Percentiles rank a stretch among this genome's conserved stretches.
phyloP scores from a whole-genome alignment of 75 land plant genomes.

The Picea sitchensis region DNA sequence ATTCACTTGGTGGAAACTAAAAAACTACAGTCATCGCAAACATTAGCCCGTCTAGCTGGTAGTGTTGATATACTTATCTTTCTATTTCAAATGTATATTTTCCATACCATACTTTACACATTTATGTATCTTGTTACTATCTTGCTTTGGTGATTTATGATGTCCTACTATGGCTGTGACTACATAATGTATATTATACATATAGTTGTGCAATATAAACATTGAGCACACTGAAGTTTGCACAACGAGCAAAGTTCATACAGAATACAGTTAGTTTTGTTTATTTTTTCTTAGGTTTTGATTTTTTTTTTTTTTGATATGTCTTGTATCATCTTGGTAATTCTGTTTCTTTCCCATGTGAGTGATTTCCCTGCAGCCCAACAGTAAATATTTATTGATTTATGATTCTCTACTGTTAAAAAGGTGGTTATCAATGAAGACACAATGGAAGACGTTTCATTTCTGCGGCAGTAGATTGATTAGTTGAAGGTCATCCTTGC shows the following conservation, averaged over 20 bases:
- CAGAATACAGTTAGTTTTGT: conserved; percentile 32
- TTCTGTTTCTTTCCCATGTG: background rate
- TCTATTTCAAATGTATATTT: background rate
- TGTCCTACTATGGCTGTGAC: background rate
- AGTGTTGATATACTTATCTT: background rate
- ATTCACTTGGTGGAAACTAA: conserved; percentile 68
- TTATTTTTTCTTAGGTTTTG: background rate
- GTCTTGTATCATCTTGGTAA: background rate
- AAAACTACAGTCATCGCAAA: conserved; percentile 57
- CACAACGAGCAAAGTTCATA: conserved; percentile 66
- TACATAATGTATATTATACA: background rate
- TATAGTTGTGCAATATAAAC: conserved; percentile 46
- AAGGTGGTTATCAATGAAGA: conserved; percentile 44
- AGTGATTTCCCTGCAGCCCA: background rate
- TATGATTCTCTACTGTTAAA: conserved; percentile 1
- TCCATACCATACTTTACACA: background rate
- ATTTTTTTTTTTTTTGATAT: background rate
- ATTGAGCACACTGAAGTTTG: conserved; percentile 57
- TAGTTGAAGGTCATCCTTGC: conserved; percentile 24
- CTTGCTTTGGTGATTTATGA: background rate
- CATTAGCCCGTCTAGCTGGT: conserved; percentile 49
- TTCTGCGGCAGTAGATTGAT: conserved; percentile 26
- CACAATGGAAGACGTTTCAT: conserved; percentile 32
- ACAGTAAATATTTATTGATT: conserved; percentile 1
- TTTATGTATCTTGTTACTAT: no score